phyloP scores from a whole-genome alignment of 495 filamentous ascomycete species.

The Trichoderma parareesei region DNA sequence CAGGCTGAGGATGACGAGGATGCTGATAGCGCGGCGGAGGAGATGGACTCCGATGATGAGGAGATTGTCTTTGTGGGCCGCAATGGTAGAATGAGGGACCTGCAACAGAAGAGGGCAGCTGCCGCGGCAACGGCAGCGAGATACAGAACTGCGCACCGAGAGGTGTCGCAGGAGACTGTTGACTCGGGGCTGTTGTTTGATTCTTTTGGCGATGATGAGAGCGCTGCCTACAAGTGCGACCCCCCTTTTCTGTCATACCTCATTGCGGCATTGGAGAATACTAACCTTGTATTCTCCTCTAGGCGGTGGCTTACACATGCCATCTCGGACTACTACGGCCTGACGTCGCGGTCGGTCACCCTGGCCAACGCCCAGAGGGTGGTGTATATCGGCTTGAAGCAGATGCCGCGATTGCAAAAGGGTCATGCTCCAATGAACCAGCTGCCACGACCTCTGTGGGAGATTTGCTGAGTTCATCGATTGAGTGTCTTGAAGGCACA shows the following conservation, averaged over 20 bases:
- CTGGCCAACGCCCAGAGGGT: constrained; percentile 66
- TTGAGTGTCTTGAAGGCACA: not conserved
- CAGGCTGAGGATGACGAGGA: constrained; percentile 27
- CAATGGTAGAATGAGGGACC: constrained; percentile 45
- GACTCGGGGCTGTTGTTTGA: constrained; percentile 75
- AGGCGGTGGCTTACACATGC: constrained; percentile 92
- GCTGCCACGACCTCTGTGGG: constrained; percentile 53
- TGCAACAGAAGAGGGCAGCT: constrained; percentile 44
- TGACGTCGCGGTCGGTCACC: constrained; percentile 76
- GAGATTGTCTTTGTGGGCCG: constrained; percentile 91
- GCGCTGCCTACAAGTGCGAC: constrained; percentile 72
- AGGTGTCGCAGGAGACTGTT: constrained; percentile 42
- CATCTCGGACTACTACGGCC: constrained; percentile 86
- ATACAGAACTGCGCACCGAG: constrained; percentile 32
- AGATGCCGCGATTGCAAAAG: constrained; percentile 24
- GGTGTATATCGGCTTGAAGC: constrained; percentile 77
- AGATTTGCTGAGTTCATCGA: constrained; percentile 39
- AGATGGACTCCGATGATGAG: constrained; percentile 62
- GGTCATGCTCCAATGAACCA: constrained; percentile 24
- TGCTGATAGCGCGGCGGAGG: constrained; percentile 39
- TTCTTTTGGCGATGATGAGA: constrained; percentile 59
- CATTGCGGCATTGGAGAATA: constrained; percentile 12
- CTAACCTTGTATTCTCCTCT: constrained; percentile 16
- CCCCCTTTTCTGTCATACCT: constrained; percentile 11
- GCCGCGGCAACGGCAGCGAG: constrained; percentile 17